Evolutionary conservation across 2,329 filamentous ascomycete species (phyloP).

Genomic region (Sporothrix globosa): DNA sequence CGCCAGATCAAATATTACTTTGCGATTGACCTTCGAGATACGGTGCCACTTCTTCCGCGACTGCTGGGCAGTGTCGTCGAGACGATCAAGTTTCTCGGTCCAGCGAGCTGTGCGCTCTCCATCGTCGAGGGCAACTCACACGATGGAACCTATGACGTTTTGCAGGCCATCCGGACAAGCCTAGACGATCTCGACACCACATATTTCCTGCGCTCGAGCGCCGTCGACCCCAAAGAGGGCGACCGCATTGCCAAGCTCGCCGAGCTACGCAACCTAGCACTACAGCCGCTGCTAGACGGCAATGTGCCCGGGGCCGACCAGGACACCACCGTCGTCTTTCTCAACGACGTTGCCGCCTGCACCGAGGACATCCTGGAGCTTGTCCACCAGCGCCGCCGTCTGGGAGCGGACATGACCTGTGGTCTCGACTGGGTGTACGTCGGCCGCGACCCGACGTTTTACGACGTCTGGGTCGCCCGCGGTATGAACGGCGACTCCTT

Average conservation of each 20-base stretch:
- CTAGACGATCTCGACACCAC: constrained; percentile 46
- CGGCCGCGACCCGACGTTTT: constrained; percentile 53
- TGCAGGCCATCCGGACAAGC: constrained; percentile 47
- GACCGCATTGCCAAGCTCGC: constrained; percentile 74
- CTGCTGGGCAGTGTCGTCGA: constrained; percentile 55
- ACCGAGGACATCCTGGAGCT: constrained; percentile 62
- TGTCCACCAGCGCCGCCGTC: constrained; percentile 50
- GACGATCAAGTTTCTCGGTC: constrained; percentile 45
- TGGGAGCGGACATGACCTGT: constrained; percentile 60
- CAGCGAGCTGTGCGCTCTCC: constrained; percentile 55
- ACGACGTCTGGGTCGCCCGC: constrained; percentile 61
- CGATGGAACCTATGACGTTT: constrained; percentile 58
- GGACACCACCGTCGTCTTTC: constrained; percentile 54
- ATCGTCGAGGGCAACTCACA: constrained; percentile 60
- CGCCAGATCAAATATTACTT: constrained; percentile 50
- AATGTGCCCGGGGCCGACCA: constrained; percentile 36
- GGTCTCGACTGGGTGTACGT: constrained; percentile 61
- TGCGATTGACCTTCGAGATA: constrained; percentile 56
- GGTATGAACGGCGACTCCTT: constrained; percentile 58
- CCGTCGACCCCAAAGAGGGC: constrained; percentile 44
- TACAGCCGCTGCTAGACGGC: constrained; percentile 58
- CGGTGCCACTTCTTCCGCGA: constrained; percentile 51
- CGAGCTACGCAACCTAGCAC: constrained; percentile 70
- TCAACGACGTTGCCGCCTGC: constrained; percentile 59
- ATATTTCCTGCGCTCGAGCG: constrained; percentile 51